Conservation (phyloP, 306 rosid genomes). For the Cyclanthera cordifolia region DNA sequence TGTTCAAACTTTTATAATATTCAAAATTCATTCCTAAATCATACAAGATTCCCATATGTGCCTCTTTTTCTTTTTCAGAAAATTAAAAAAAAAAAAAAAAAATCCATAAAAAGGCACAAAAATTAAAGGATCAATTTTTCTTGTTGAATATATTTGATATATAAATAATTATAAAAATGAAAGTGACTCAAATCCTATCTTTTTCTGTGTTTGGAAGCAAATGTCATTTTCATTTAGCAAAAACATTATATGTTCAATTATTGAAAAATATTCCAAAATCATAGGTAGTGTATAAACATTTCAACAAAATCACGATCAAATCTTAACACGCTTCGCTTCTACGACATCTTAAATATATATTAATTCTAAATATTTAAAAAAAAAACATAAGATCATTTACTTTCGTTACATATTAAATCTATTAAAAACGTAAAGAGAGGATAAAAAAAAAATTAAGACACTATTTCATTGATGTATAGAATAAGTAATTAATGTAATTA, state of each 20-base stretch:
- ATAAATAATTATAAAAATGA: background rate
- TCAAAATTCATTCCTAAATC: background rate
- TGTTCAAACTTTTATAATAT: background rate
- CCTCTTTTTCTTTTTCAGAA: background rate
- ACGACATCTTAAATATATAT: no score
- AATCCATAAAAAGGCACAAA: background rate
- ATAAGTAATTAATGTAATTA: no score
- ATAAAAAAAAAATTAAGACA: no score
- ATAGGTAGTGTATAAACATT: background rate
- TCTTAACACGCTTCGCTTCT: no score
- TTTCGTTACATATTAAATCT: no score
- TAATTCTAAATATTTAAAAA: no score
- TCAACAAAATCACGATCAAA: background rate
- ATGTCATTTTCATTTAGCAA: background rate
- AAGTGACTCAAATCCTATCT: background rate
- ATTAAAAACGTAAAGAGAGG: no score
- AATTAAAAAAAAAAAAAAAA: no score
- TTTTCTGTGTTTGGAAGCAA: no score
- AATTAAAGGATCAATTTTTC: background rate
- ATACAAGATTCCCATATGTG: slow-evolving; percentile 1
- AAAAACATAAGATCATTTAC: no score
- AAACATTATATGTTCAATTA: background rate
- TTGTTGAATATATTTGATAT: background rate
- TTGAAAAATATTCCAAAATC: background rate
- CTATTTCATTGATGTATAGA: no score